Evolutionary conservation across 257 asterid genomes (phyloP).

Genomic region (Nicotiana benthamiana): DNA sequence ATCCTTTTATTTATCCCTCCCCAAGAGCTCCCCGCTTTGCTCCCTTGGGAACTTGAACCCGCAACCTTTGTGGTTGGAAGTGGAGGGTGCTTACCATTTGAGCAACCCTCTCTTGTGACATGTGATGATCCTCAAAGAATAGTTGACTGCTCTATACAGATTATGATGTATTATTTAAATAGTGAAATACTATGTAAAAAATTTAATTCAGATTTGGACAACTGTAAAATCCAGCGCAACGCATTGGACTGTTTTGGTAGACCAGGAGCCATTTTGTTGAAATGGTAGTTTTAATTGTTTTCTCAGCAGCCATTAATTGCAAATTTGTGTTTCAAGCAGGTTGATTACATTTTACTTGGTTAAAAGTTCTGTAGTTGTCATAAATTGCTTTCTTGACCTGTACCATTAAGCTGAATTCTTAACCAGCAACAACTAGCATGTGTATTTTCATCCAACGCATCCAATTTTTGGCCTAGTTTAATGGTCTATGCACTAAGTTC

Average conservation of each 20-base stretch:
- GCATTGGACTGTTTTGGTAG: background rate
- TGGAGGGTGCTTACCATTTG: no score
- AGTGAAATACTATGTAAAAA: background rate
- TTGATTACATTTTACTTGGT: background rate
- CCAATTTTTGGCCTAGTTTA: background rate
- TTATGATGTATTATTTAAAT: background rate
- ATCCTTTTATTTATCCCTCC: no score
- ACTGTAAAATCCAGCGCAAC: background rate
- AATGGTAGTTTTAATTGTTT: background rate
- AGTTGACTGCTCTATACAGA: background rate
- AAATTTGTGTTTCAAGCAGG: background rate
- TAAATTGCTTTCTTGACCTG: slow-evolving; percentile 2
- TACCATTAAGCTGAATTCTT: background rate
- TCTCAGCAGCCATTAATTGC: background rate
- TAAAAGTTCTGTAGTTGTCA: background rate
- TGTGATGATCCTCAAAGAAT: background rate
- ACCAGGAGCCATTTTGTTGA: background rate
- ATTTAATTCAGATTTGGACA: no score
- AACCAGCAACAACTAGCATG: background rate
- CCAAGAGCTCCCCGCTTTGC: no score
- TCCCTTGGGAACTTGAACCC: no score
- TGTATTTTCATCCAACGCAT: background rate
- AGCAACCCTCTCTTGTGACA: no score
- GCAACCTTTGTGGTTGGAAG: no score
- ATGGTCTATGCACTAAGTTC: background rate